A percentile compares a stretch with the other conserved stretches of the same genome.
Evolutionary conservation across 2,329 filamentous ascomycete genomes (phyloP).

Genomic region (Biscogniauxia sp.): DNA sequence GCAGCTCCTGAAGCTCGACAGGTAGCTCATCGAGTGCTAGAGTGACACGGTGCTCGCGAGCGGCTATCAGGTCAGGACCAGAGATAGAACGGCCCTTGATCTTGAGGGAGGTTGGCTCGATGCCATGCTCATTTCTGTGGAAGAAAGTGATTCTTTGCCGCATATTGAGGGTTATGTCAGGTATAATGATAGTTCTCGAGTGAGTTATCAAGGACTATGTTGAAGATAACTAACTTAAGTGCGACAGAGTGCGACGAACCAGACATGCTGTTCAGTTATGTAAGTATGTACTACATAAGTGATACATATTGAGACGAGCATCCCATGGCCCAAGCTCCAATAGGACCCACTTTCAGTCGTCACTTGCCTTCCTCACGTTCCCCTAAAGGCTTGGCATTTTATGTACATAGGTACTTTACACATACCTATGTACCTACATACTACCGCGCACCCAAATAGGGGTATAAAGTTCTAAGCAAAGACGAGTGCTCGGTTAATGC

Average conservation of each 20-base stretch:
- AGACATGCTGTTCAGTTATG: background rate
- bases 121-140: slow-evolving; percentile 59
- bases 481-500: too few relatives aligned
- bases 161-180: slow-evolving; percentile 52
- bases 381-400: background rate
- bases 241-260: background rate
- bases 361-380: background rate
- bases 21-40: slow-evolving; percentile 73
- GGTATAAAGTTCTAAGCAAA: too few relatives aligned
- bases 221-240: background rate
- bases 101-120: slow-evolving; percentile 63
- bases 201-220: background rate
- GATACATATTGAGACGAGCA: background rate
- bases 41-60: slow-evolving; percentile 77
- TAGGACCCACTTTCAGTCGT: background rate
- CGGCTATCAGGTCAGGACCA: slow-evolving; percentile 58
- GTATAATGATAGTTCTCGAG: too few relatives aligned
- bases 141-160: slow-evolving; percentile 79
- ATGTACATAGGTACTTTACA: background rate
- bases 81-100: slow-evolving; percentile 56
- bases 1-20: slow-evolving; percentile 57
- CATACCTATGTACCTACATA: background rate
- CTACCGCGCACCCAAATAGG: too few relatives aligned
- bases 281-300: background rate
- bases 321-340: slow-evolving; percentile 3